Conservation (phyloP, 1,284 basidiomycete genomes). For the Melampsora medusae region DNA sequence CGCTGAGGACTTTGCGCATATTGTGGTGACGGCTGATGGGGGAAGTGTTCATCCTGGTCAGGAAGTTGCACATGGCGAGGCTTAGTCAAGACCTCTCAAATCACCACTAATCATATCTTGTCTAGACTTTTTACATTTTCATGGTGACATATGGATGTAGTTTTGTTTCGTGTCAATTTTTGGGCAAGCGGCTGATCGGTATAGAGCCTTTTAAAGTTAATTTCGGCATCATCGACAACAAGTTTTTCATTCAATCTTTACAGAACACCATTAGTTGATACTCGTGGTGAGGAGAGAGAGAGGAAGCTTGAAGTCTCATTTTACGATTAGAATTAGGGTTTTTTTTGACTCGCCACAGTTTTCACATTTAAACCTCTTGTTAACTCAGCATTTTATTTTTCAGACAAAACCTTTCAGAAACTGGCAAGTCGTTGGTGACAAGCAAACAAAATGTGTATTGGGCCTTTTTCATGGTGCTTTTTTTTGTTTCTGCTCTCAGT, state of each 20-base stretch:
- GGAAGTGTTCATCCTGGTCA: constrained; percentile 35
- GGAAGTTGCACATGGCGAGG: constrained; percentile 34
- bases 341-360: constrained; percentile 5
- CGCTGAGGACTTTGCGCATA: constrained; percentile 40
- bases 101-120: no score
- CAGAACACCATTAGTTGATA: no score
- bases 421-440: neutral
- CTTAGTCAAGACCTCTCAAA: constrained; percentile 8
- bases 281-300: no score
- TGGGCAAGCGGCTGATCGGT: no score
- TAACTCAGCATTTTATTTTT: constrained; percentile 13
- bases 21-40: constrained; percentile 43
- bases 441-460: constrained; percentile 2
- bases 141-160: no score
- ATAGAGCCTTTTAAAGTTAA: no score
- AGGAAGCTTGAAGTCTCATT: neutral
- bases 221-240: no score
- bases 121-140: no score
- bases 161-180: no score
- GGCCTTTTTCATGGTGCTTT: neutral
- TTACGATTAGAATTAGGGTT: neutral
- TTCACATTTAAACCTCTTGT: constrained; percentile 6
- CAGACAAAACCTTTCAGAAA: constrained; percentile 1
- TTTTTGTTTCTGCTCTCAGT: constrained; percentile 1
- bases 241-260: no score